Evolutionary conservation across 2,329 filamentous ascomycete genomes (phyloP), one percentile per base, ranked within the genome.

Genomic region (Penicillium sclerotigenum): DNA sequence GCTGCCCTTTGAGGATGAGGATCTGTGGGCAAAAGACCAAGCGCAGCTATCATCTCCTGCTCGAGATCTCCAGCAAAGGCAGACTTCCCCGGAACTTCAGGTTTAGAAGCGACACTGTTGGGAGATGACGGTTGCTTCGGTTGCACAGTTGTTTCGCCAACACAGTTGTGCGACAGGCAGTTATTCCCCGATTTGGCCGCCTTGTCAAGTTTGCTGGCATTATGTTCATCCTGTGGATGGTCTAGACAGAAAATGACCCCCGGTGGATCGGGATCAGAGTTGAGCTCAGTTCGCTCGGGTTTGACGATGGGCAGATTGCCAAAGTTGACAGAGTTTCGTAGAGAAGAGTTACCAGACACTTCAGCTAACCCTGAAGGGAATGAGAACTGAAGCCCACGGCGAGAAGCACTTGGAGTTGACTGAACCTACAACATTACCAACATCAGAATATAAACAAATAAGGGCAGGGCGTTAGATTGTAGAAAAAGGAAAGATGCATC

Each of bases 361-460:
- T 45, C 54, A n/a, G 33, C 54, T 4, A 59, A 42, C 28, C 62
- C 64, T 4, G 59, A 54, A 38, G 54, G 56, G 36, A 63, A 59
- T 46, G 56, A 52, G 55, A 64, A 58, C 29, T 55, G 65, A 47
- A 59, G 65, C 48, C 64, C 66, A 51, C 59, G 64, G 57, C 68
- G 67, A 56, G 64, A 60, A 50, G 64, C 63, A 59, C 58, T 64
- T 49, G 56, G 56, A 45, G 58, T 55, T 41, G 68, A 64, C 60
- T 69, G 63, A 59, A 58, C 70, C 70, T 72, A 72, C 67, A 69
- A 53, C 52, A 68, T 66, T 65, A 66, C 62, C 61, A 65, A 60
- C 56, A 71, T 70, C 66, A 71, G 68, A 71, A 65, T 50, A 24
- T 38, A 61, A 57, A 48, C 54, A 51, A 52, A 51, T 43, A 51